Percentiles rank a stretch among this genome's conserved stretches.
Evolutionary conservation across 2,329 filamentous ascomycete genomes (phyloP).

Genomic region (Fusarium caatingaense): DNA sequence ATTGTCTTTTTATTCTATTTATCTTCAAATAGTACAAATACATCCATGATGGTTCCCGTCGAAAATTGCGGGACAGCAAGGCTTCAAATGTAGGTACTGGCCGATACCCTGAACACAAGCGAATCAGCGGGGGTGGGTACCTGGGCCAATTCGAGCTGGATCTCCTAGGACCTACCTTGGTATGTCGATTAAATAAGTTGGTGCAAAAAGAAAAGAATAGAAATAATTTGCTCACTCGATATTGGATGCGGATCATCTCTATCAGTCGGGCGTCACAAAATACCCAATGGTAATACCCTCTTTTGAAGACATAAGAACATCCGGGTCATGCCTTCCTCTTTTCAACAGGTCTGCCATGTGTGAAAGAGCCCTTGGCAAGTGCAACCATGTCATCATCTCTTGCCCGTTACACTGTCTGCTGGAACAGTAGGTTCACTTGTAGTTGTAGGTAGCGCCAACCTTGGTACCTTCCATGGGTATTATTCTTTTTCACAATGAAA

Average conservation of each 20-base stretch:
- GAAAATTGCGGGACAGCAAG: not conserved
- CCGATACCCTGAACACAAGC: slow-evolving; percentile 16
- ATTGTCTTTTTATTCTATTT: not conserved
- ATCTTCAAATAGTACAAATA: not conserved
- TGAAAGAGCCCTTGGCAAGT: slow-evolving; percentile 7
- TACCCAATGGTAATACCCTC: not conserved
- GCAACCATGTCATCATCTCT: slow-evolving; percentile 32
- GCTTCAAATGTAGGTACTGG: not conserved
- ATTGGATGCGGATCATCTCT: not conserved
- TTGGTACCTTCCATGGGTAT: too few relatives aligned
- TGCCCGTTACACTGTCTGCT: slow-evolving; percentile 17
- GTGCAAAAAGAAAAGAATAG: not conserved
- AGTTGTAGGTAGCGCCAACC: not conserved
- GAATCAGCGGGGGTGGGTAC: slow-evolving; percentile 36
- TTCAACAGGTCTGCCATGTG: slow-evolving; percentile 7
- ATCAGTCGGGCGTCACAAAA: not conserved
- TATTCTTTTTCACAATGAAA: not conserved
- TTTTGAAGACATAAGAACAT: not conserved
- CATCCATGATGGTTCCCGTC: not conserved
- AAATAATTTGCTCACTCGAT: not conserved
- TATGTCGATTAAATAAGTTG: not conserved
- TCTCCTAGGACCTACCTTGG: not conserved
- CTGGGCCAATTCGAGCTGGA: not conserved
- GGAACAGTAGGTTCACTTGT: slow-evolving; percentile 5
- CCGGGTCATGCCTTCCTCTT: not conserved